phyloP scores from a whole-genome alignment of 805 yeast genomes.

The Ogataea dorogensis region DNA sequence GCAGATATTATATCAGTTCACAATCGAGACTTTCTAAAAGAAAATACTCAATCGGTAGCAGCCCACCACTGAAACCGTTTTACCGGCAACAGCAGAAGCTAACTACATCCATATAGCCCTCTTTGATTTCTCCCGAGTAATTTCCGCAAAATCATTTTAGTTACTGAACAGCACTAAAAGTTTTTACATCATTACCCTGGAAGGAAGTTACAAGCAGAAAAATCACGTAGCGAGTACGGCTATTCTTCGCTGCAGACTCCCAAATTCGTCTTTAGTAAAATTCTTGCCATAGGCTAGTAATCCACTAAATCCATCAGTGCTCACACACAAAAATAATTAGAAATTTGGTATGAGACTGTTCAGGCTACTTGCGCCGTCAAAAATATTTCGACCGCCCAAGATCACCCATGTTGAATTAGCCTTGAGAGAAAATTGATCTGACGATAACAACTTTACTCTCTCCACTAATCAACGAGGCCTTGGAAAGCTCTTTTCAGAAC shows the following conservation, averaged over 20 bases:
- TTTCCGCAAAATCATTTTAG: slow-evolving; percentile 4
- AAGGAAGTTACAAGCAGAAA: slow-evolving; percentile 9
- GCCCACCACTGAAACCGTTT: slow-evolving; percentile 2
- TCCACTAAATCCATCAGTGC: slow-evolving; percentile 12
- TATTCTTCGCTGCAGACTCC: slow-evolving; percentile 7
- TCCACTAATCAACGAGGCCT: slow-evolving; percentile 15
- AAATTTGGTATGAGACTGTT: slow-evolving; percentile 12
- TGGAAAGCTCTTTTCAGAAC: slow-evolving; percentile 7
- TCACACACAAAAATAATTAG: slow-evolving; percentile 11
- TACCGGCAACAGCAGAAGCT: slow-evolving; percentile 4
- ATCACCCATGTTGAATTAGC: slow-evolving; percentile 12
- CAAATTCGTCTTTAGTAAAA: slow-evolving; percentile 9
- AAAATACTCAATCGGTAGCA: slow-evolving; percentile 6
- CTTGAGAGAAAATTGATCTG: slow-evolving; percentile 10
- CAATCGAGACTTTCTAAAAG: slow-evolving; percentile 3
- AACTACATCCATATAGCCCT: slow-evolving; percentile 9
- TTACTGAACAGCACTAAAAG: not conserved
- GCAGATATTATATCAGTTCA: slow-evolving; percentile 9
- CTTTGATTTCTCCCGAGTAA: slow-evolving; percentile 10
- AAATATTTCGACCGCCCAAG: slow-evolving; percentile 3
- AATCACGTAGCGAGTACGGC: slow-evolving; percentile 8
- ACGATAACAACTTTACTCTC: slow-evolving; percentile 12
- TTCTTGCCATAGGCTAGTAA: slow-evolving; percentile 11
- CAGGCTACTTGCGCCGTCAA: slow-evolving; percentile 5
- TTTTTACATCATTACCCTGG: slow-evolving; percentile 9